phyloP scores from a whole-genome alignment of 768 basidiomycete genomes.

The Collybiopsis luxurians region DNA sequence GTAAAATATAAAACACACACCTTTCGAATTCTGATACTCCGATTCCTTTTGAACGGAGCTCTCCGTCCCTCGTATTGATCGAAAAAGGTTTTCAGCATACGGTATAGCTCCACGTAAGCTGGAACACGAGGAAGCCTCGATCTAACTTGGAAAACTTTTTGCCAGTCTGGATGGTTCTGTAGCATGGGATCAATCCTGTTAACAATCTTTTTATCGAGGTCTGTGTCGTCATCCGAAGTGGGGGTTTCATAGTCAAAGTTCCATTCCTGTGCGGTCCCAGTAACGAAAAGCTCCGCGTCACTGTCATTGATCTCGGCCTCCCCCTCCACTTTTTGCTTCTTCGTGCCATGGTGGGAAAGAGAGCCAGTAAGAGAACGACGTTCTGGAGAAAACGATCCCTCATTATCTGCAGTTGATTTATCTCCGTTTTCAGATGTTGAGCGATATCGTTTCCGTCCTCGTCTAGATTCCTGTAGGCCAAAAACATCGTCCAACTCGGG shows the following conservation, averaged over 20 bases:
- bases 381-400: not conserved
- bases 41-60: slow-evolving; percentile 35
- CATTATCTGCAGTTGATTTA: not conserved
- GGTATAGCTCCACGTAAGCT: slow-evolving; percentile 47
- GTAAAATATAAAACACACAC: slow-evolving; percentile 27
- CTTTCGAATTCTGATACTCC: slow-evolving; percentile 38
- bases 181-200: slow-evolving; percentile 42
- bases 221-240: slow-evolving; percentile 29
- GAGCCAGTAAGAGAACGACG: not conserved
- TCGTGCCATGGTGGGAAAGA: not conserved
- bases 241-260: slow-evolving; percentile 26
- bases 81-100: slow-evolving; percentile 48
- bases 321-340: not conserved
- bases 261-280: not conserved
- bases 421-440: slow-evolving; percentile 4
- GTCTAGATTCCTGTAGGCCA: slow-evolving; percentile 12
- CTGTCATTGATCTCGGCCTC: not conserved
- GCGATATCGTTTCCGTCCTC: slow-evolving; percentile 7
- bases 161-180: slow-evolving; percentile 35
- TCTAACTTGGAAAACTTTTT: slow-evolving; percentile 42
- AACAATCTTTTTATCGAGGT: slow-evolving; percentile 37
- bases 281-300: slow-evolving; percentile 1
- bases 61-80: slow-evolving; percentile 41
- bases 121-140: slow-evolving; percentile 36
- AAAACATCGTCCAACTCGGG: slow-evolving; percentile 16